Evolutionary conservation across 306 rosid species (phyloP), one percentile per base, ranked within the genome.

Genomic region (Trifolium dubium): DNA sequence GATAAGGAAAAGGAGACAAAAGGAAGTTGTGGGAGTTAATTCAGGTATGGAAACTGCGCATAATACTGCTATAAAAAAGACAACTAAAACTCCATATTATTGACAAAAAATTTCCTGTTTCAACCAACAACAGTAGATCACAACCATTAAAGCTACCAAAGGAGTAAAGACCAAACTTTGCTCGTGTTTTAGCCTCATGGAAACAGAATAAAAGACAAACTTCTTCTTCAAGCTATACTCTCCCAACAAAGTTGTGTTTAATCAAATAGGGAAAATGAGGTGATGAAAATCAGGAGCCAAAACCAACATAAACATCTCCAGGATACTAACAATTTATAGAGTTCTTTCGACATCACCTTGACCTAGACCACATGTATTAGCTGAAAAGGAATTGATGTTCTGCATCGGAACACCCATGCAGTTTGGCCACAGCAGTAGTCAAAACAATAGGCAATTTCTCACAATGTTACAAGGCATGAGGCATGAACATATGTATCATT

Each of bases 121-220:
- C 69, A 55, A 79, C 32, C 74, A 63, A 69, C 63, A 69, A 32
- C 40, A 60, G 14, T 9, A 60, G 35, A 64, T 4, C 12, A 2
- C 18, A 61, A 9, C 28, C 46, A 64, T 44, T 31, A 34, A 17
- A 58, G 53, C 62, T 46, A 65, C 55, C 54, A 17, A 13, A 13
- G 40, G 37, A 58, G 14, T 29, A 40, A 50, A 39, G 14, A 49
- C 13, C 17, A 65, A 53, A 44, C 41, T 1, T 31, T 30, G 65
- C 0, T 64, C 34, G 29, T 32, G 32, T 19, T 74, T 51, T 50
- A 39, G 23, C 47, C 56, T 51, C 66, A 43, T 14, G 32, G 35
- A 65, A 75, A 28, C 51, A 75, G 35, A 40, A 30, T 15, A 40
- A 41, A 66, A 54, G 9, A 14, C 15, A 65, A 19, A 1, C 37